A percentile compares a stretch with the other conserved stretches of the same genome.
phyloP scores from a whole-genome alignment of 2,329 filamentous ascomycete genomes.

The Colletotrichum musicola region DNA sequence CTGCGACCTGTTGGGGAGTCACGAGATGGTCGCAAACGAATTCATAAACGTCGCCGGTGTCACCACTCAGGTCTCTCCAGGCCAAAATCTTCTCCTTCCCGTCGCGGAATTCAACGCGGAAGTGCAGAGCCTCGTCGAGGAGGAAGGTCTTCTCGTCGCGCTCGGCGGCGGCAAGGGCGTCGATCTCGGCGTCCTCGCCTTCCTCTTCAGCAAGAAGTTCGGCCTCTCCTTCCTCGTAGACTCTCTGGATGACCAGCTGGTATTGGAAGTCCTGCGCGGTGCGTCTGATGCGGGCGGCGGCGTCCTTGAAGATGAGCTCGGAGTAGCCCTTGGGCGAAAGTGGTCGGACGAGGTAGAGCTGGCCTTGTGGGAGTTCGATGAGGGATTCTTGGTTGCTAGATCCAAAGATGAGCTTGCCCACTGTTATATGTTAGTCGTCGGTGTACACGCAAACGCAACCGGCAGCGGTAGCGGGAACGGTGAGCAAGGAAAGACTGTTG shows the following conservation, averaged over 20 bases:
- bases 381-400: slow-evolving; percentile 88
- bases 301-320: slow-evolving; percentile 98
- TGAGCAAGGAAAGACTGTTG: background rate
- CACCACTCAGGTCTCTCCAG: slow-evolving; percentile 95
- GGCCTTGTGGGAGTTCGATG: slow-evolving; percentile 93
- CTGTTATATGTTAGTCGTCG: slow-evolving; percentile 57
- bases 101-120: slow-evolving; percentile 85
- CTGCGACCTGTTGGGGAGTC: slow-evolving; percentile 76
- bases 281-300: slow-evolving; percentile 88
- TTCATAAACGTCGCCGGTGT: slow-evolving; percentile 95
- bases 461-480: background rate
- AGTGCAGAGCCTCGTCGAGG: slow-evolving; percentile 90
- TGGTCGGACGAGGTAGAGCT: slow-evolving; percentile 96
- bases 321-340: slow-evolving; percentile 97
- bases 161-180: slow-evolving; percentile 78
- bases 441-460: background rate
- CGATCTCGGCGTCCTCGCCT: slow-evolving; percentile 81
- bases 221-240: slow-evolving; percentile 97
- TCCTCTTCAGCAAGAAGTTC: slow-evolving; percentile 92
- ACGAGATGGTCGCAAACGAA: slow-evolving; percentile 90
- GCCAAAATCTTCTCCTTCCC: slow-evolving; percentile 88
- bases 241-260: slow-evolving; percentile 94
- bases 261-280: slow-evolving; percentile 98
- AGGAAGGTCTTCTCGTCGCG: slow-evolving; percentile 98
- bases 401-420: slow-evolving; percentile 94